Conservation (phyloP, 2,329 filamentous ascomycete genomes). For the Fusarium sambucinum region DNA sequence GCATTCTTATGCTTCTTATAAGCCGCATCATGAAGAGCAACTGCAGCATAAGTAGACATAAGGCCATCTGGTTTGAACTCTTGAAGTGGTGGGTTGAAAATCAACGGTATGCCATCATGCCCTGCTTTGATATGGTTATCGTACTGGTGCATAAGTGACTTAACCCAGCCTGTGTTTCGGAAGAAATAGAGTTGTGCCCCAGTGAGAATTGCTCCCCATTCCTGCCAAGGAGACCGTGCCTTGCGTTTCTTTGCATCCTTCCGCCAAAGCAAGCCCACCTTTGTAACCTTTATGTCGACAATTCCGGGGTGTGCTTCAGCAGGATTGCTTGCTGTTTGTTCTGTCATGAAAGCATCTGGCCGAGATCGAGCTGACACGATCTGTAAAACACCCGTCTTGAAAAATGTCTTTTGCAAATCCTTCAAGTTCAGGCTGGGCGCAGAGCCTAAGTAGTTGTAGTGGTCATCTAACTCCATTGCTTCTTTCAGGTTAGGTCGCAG, state of each 20-base stretch:
- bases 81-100: constrained; percentile 89
- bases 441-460: constrained; percentile 88
- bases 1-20: constrained; percentile 98
- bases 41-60: constrained; percentile 93
- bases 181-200: constrained; percentile 98
- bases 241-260: constrained; percentile 96
- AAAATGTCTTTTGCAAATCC: constrained; percentile 88
- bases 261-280: constrained; percentile 93
- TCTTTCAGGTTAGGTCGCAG: constrained; percentile 89
- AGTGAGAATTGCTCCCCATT: constrained; percentile 97
- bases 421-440: constrained; percentile 80
- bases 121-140: constrained; percentile 84
- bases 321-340: constrained; percentile 85
- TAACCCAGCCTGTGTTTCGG: constrained; percentile 92
- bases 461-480: constrained; percentile 91
- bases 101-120: constrained; percentile 79
- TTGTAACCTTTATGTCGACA: constrained; percentile 97
- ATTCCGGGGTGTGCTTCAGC: constrained; percentile 90
- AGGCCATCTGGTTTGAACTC: constrained; percentile 94
- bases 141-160: constrained; percentile 88
- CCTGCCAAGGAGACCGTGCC: constrained; percentile 94
- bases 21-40: constrained; percentile 84
- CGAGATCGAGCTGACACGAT: constrained; percentile 94
- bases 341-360: constrained; percentile 94
- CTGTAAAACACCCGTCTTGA: constrained; percentile 90